Evolutionary conservation across 2,329 filamentous ascomycete genomes (phyloP).

Genomic region (Aspergillus pseudoviridinutans): DNA sequence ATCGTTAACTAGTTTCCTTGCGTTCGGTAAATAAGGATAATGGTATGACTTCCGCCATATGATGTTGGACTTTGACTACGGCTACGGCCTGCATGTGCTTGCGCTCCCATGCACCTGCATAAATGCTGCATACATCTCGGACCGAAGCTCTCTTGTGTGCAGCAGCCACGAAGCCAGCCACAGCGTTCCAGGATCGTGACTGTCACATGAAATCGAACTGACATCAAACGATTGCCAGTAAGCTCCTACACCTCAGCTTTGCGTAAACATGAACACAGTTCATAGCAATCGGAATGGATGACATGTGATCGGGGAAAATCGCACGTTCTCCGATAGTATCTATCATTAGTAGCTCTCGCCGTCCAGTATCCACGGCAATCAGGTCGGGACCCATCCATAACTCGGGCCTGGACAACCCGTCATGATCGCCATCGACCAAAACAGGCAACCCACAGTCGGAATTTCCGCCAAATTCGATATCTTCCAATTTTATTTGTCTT

Average conservation of each 20-base stretch:
- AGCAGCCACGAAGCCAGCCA: background rate
- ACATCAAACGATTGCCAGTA: background rate
- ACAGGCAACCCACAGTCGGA: conserved; percentile 1
- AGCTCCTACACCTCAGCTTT: background rate
- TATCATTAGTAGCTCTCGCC: background rate
- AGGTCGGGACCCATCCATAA: background rate
- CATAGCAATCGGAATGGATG: background rate
- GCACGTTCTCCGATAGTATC: conserved; percentile 4
- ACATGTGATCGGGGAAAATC: conserved; percentile 11
- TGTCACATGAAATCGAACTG: background rate
- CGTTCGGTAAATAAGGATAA: background rate
- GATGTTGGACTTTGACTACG: background rate
- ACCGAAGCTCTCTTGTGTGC: background rate
- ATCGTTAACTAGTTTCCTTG: no score
- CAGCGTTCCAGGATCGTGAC: background rate
- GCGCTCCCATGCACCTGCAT: background rate
- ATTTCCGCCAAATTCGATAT: background rate
- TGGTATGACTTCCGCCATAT: background rate
- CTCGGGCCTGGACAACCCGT: background rate
- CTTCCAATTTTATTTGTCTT: background rate
- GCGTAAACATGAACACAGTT: background rate
- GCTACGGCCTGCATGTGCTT: background rate
- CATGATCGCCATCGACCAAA: background rate
- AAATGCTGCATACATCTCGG: background rate
- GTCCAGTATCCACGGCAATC: background rate